Conservation (phyloP, 208 protist species). For the Trypanosomatidae sp. region DNA sequence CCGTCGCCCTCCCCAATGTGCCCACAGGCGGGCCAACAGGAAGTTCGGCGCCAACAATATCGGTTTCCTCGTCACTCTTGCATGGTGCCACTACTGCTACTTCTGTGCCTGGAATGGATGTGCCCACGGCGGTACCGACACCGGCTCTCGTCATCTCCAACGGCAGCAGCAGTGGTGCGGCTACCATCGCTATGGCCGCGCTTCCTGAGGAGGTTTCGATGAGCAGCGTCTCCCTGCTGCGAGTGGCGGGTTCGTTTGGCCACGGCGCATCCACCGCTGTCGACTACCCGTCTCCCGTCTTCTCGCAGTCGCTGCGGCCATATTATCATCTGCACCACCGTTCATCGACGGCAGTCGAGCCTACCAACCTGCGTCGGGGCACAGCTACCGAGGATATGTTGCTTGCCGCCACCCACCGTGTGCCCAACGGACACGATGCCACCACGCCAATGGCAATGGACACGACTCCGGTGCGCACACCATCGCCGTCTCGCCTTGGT, state of each 20-base stretch:
- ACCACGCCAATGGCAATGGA: not conserved
- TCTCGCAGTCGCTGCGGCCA: not conserved
- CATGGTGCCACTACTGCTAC: not conserved
- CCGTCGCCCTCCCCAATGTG: not conserved
- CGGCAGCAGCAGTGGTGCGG: not conserved
- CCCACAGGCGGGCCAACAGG: not conserved
- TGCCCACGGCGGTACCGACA: not conserved
- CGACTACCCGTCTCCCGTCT: not conserved
- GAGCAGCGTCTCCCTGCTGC: not conserved
- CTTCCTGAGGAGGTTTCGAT: not conserved
- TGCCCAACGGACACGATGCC: not conserved
- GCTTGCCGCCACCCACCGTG: not conserved
- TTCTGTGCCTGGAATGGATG: not conserved
- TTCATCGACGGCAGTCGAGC: not conserved
- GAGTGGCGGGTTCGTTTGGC: not conserved
- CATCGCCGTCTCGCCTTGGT: not conserved
- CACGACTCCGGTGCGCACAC: not conserved
- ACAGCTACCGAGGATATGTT: not conserved
- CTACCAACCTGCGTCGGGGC: not conserved
- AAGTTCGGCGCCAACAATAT: not conserved
- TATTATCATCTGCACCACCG: not conserved
- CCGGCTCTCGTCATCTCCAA: not conserved
- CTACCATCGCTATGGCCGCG: not conserved
- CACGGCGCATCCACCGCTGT: not conserved
- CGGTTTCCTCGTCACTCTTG: not conserved